These are phyloP conservation scores for Kwoniella dejecticola DNA, from an alignment of 768 basidiomycete genomes.

Conservation along the genomic window DNA sequence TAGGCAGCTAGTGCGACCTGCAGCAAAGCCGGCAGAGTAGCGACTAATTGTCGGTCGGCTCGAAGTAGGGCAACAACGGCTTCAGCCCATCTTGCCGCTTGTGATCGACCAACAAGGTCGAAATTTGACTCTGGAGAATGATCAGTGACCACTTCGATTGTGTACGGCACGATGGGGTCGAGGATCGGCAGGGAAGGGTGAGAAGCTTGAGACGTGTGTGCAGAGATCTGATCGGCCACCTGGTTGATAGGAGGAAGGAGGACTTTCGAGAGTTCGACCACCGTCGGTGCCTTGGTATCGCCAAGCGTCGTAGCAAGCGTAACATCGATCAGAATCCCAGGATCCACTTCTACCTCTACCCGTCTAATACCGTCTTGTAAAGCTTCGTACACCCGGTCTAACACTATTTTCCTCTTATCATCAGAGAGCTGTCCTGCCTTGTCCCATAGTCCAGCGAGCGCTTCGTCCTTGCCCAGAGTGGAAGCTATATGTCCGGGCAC, in stretches of 20 bases:
- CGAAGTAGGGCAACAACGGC: constrained; percentile 64
- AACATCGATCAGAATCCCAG: constrained; percentile 37
- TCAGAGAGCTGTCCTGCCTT: constrained; percentile 6
- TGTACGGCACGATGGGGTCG: constrained; percentile 36
- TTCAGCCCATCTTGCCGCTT: constrained; percentile 66
- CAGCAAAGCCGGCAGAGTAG: constrained; percentile 67
- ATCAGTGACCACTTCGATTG: constrained; percentile 14
- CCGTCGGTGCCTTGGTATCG: constrained; percentile 5
- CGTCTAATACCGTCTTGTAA: constrained; percentile 15
- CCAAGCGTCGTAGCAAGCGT: constrained; percentile 25
- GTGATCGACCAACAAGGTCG: constrained; percentile 63
- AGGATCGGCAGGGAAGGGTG: constrained; percentile 33
- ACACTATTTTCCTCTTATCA: constrained; percentile 10
- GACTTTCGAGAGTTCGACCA: constrained; percentile 6
- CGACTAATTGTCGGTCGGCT: constrained; percentile 66
- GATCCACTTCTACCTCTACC: constrained; percentile 28
- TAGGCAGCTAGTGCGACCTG: constrained; percentile 69
- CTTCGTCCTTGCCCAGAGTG: constrained; percentile 7
- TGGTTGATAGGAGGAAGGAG: constrained; percentile 24
- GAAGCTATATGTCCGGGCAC: constrained; percentile 21
- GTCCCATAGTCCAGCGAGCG: constrained; percentile 7
- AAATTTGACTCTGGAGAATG: constrained; percentile 27
- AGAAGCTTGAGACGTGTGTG: constrained; percentile 17
- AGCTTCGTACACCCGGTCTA: constrained; percentile 12
- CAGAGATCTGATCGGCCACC: constrained; percentile 2